Conservation (phyloP, 2,329 filamentous ascomycete species). For the Cladosporium velox region DNA sequence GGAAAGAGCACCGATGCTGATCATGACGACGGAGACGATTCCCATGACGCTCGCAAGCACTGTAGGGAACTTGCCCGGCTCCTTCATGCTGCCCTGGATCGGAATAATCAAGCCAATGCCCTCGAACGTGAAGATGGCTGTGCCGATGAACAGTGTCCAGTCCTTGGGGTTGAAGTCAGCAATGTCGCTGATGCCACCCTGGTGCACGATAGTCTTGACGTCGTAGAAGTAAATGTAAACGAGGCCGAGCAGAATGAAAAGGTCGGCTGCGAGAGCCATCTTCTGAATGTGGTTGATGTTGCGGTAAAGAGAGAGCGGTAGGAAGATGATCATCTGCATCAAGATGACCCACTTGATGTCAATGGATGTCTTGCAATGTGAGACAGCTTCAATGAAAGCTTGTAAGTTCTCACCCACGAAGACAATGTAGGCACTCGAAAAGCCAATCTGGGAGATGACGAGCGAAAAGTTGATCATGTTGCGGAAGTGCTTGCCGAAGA, state of each 20-base stretch:
- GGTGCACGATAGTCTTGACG: conserved; percentile 73
- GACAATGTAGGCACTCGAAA: conserved; percentile 92
- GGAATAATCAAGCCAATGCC: conserved; percentile 97
- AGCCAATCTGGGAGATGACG: conserved; percentile 92
- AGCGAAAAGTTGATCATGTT: conserved; percentile 86
- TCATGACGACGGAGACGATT: conserved; percentile 88
- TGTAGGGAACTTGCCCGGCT: conserved; percentile 84
- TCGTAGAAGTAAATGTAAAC: conserved; percentile 97
- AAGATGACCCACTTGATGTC: conserved; percentile 87
- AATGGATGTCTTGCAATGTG: conserved; percentile 81
- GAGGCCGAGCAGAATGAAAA: conserved; percentile 89
- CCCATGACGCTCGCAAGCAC: conserved; percentile 92
- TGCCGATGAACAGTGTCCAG: conserved; percentile 98
- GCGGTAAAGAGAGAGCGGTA: conserved; percentile 88
- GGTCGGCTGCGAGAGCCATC: conserved; percentile 88
- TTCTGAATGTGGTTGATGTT: conserved; percentile 98
- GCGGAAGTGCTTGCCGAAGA: conserved; percentile 91
- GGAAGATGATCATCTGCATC: conserved; percentile 92
- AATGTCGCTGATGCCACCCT: conserved; percentile 79
- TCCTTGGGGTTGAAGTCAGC: conserved; percentile 84
- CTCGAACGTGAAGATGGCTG: conserved; percentile 98
- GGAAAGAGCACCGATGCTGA: conserved; percentile 86
- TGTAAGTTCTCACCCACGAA: conserved; percentile 96
- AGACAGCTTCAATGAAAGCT: conserved; percentile 89
- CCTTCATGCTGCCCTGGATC: conserved; percentile 95